Evolutionary conservation across 177 flowering plant species (phyloP).

Genomic region (Vitis hybrid): DNA sequence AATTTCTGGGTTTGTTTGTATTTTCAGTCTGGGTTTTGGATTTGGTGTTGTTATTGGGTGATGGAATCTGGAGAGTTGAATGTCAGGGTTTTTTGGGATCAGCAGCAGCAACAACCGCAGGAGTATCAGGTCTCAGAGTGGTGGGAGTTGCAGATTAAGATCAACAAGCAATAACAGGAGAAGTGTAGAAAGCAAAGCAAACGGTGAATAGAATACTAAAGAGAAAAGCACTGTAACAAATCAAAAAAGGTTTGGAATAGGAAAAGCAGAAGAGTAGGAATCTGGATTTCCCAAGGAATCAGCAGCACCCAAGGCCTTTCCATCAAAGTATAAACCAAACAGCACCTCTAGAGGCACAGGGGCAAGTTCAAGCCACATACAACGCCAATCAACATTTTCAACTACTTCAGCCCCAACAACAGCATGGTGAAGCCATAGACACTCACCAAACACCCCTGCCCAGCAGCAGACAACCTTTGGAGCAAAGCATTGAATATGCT

Average conservation of each 20-base stretch:
- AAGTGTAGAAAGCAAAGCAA: not conserved
- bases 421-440: not conserved
- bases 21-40: constrained; percentile 17
- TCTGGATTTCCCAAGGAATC: constrained; percentile 22
- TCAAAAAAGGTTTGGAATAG: not conserved
- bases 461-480: not conserved
- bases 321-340: not conserved
- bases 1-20: constrained; percentile 1
- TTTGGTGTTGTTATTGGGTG: constrained; percentile 11
- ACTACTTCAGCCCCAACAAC: constrained; percentile 7
- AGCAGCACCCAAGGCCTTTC: not conserved
- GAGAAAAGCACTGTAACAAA: not conserved
- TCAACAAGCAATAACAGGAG: not conserved
- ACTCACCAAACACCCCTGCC: not conserved
- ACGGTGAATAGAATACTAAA: not conserved
- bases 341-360: not conserved
- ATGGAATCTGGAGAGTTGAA: constrained; percentile 23
- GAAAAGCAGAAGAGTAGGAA: constrained; percentile 4
- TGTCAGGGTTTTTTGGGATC: constrained; percentile 28
- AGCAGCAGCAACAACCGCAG: constrained; percentile 17
- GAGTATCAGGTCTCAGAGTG: constrained; percentile 15
- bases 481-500: constrained; percentile 8
- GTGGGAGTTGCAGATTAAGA: constrained; percentile 14
- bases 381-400: not conserved
- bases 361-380: not conserved